A percentile compares a stretch with the other conserved stretches of the same genome.
phyloP scores from a whole-genome alignment of 1,284 basidiomycete genomes.

The Jaminaea rosea region DNA sequence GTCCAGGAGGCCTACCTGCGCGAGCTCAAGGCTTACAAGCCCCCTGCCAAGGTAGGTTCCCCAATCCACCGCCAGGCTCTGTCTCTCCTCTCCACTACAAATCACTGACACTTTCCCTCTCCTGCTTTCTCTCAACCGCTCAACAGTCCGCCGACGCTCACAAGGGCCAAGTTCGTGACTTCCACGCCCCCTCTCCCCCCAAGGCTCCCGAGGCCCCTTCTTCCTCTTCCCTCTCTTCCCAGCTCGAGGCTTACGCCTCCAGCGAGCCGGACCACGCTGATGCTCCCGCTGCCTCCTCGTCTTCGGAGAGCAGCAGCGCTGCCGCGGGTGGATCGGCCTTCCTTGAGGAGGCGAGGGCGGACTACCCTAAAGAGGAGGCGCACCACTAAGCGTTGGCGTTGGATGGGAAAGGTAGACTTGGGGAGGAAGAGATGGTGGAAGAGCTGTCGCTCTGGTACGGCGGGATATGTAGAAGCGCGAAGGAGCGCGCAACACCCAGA shows the following conservation, averaged over 20 bases:
- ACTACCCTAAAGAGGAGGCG: conserved; percentile 5
- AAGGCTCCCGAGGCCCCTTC: conserved; percentile 47
- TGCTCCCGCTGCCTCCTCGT: conserved; percentile 13
- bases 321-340: conserved; percentile 1
- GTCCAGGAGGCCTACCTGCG: conserved; percentile 84
- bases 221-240: conserved; percentile 47
- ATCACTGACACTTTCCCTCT: background rate
- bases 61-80: too few species aligned
- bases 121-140: background rate
- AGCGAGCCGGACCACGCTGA: conserved; percentile 39
- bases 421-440: too few species aligned
- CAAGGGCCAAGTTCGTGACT: conserved; percentile 49
- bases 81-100: too few species aligned
- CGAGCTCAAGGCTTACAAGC: conserved; percentile 83
- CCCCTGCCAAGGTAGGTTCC: conserved; percentile 44
- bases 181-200: conserved; percentile 48
- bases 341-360: conserved; percentile 9
- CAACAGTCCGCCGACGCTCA: conserved; percentile 41
- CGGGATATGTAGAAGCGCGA: too few species aligned
- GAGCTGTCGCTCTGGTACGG: too few species aligned
- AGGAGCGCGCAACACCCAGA: too few species aligned
- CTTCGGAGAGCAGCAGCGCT: background rate
- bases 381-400: too few species aligned
- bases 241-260: conserved; percentile 48
- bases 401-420: too few species aligned